Conservation (phyloP, 1,284 basidiomycete genomes). For the Marasmius tenuissimus region DNA sequence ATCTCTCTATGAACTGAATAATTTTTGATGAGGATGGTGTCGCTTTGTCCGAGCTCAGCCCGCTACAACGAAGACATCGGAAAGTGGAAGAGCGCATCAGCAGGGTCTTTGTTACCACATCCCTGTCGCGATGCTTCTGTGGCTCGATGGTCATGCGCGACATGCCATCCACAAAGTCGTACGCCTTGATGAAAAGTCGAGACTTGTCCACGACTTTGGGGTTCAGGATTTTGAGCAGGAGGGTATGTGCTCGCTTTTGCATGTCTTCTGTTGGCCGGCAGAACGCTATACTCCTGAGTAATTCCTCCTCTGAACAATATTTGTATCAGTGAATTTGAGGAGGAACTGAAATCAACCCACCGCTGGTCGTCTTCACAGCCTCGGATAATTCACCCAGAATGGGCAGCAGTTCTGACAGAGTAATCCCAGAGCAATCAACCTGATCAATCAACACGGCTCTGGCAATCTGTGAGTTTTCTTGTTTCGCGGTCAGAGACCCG, state of each 20-base stretch:
- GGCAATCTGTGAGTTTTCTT: constrained; percentile 62
- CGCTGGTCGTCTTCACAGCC: constrained; percentile 29
- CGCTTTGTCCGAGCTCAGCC: constrained; percentile 43
- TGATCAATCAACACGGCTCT: constrained; percentile 60
- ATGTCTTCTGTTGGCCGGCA: constrained; percentile 53
- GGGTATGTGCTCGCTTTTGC: constrained; percentile 37
- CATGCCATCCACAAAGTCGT: constrained; percentile 63
- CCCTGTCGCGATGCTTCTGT: constrained; percentile 46
- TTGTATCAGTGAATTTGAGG: background rate
- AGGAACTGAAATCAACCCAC: constrained; percentile 23
- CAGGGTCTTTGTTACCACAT: constrained; percentile 61
- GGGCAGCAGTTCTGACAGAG: constrained; percentile 49
- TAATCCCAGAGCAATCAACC: constrained; percentile 61
- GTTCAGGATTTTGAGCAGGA: constrained; percentile 45
- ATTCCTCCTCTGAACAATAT: constrained; percentile 42
- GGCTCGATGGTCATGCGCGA: constrained; percentile 34
- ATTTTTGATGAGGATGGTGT: constrained; percentile 40
- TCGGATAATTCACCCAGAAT: constrained; percentile 40
- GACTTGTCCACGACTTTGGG: constrained; percentile 58
- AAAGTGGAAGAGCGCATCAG: constrained; percentile 36
- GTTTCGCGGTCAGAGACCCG: constrained; percentile 47
- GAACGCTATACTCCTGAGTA: constrained; percentile 49
- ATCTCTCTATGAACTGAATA: constrained; percentile 59
- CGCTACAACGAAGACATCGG: constrained; percentile 63
- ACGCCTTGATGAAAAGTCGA: constrained; percentile 66